Base-by-base conservation (phyloP, 371 early-diverging fungal genomes). In the Lichtheimia hyalospora region DNA sequence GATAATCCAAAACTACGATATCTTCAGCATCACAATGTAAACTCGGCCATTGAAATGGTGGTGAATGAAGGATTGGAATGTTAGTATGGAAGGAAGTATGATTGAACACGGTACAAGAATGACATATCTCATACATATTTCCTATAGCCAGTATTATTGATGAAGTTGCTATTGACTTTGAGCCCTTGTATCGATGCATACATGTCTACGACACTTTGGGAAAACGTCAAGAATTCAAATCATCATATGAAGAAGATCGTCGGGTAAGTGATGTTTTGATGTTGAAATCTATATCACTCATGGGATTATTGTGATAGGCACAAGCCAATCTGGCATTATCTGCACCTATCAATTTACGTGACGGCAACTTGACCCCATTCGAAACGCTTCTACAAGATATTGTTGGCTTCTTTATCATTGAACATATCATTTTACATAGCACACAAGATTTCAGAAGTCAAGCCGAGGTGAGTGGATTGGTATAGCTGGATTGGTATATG, bases 391-490 rank as follows among this genome's bases (percentile, higher is more conserved):
- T 98, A 40, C 87, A 92, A 58, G 96, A 96, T 40, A 86, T 97
- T 62, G 90, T 93, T 28, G 99, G 99, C 0, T 98, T 96, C 69
- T 98, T 98, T 67, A 89, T 96, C 50, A 89, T 97, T 16, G 99
- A 98, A 66, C 89, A 94, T 55, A 83, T 88, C 51, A 90, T 98
- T 39, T 66, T 95, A 54, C 87, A 90, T 57, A 88, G 95, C n/a
- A 95, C 97, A 1, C 85, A 84, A 16, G 90, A 96, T 58, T 97
- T 98, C 67, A 84, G 97, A 61, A 90, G 95, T 16, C 89, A 92
- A 60, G 73, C 88, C 5, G 92, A 91, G 69, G 46, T 46, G 7
- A 6, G 46, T 46, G 18, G 5, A 21, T 44, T 5, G 44, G 3
- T 44, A 92, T 89, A 73, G 16, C 57, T 40, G n/a, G 18, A 50